These are phyloP conservation scores for Candida xyloterini DNA, from an alignment of 805 yeast species.

Conservation along the genomic window DNA sequence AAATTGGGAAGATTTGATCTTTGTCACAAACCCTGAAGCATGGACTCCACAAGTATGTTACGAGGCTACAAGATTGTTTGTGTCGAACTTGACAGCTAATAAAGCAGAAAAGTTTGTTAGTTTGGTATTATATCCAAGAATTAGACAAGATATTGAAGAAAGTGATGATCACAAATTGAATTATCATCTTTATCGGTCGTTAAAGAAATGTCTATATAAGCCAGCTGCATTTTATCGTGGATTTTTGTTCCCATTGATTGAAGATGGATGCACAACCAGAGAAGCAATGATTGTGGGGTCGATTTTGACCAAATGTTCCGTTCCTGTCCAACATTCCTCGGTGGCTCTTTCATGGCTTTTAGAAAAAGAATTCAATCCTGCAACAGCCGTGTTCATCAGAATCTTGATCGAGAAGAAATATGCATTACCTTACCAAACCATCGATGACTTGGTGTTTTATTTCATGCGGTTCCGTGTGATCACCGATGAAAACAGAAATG, in stretches of 20 bases:
- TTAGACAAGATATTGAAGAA: slow-evolving; percentile 67
- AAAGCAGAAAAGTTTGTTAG: slow-evolving; percentile 86
- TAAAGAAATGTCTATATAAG: slow-evolving; percentile 90
- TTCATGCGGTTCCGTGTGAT: slow-evolving; percentile 85
- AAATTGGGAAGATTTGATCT: slow-evolving; percentile 94
- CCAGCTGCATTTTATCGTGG: slow-evolving; percentile 99
- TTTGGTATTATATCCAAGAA: slow-evolving; percentile 64
- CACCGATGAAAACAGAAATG: slow-evolving; percentile 34
- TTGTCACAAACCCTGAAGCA: slow-evolving; percentile 83
- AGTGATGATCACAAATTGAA: slow-evolving; percentile 76
- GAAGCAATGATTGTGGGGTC: slow-evolving; percentile 97
- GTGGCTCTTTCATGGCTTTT: slow-evolving; percentile 87
- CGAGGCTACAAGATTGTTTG: slow-evolving; percentile 93
- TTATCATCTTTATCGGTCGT: slow-evolving; percentile 87
- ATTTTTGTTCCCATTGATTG: slow-evolving; percentile 85
- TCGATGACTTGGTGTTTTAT: slow-evolving; percentile 90
- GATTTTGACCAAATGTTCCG: slow-evolving; percentile 80
- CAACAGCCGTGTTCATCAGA: slow-evolving; percentile 86
- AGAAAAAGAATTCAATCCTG: slow-evolving; percentile 80
- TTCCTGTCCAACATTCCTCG: slow-evolving; percentile 93
- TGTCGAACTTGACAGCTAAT: slow-evolving; percentile 80
- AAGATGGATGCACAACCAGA: slow-evolving; percentile 81
- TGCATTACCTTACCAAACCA: slow-evolving; percentile 94
- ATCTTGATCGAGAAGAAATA: slow-evolving; percentile 90
- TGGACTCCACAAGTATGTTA: slow-evolving; percentile 96